Evolutionary conservation across 139 green algal species (phyloP).

Genomic region (Chloropicon primus): DNA sequence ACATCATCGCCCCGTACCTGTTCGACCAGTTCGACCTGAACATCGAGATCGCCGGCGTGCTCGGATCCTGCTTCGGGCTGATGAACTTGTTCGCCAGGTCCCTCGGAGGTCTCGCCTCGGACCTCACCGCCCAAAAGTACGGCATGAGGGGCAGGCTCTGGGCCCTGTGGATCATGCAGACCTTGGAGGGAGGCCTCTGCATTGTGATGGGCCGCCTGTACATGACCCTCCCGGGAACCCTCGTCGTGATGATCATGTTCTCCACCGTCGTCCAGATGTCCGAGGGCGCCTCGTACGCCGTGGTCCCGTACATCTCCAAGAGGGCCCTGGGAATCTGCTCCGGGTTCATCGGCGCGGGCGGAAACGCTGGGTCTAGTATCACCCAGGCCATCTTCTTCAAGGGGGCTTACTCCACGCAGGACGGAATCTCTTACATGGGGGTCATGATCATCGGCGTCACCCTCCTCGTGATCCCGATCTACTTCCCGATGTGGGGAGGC

Average conservation of each 20-base stretch:
- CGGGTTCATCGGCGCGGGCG: slow-evolving; percentile 78
- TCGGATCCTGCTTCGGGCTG: slow-evolving; percentile 65
- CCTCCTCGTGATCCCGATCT: slow-evolving; percentile 41
- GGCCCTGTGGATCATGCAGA: slow-evolving; percentile 52
- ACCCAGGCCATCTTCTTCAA: slow-evolving; percentile 84
- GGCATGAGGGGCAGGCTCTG: slow-evolving; percentile 66
- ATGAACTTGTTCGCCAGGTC: slow-evolving; percentile 84
- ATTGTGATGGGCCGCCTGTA: slow-evolving; percentile 53
- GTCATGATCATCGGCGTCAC: slow-evolving; percentile 63
- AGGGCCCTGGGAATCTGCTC: slow-evolving; percentile 67
- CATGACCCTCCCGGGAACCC: slow-evolving; percentile 45
- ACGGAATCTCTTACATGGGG: slow-evolving; percentile 76
- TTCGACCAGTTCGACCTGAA: slow-evolving; percentile 47
- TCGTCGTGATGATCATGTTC: slow-evolving; percentile 71
- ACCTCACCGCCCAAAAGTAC: slow-evolving; percentile 24
- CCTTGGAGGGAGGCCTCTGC: slow-evolving; percentile 56
- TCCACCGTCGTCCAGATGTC: slow-evolving; percentile 56
- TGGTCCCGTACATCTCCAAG: slow-evolving; percentile 77
- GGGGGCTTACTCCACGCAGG: slow-evolving; percentile 26
- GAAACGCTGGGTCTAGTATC: slow-evolving; percentile 70
- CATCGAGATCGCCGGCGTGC: slow-evolving; percentile 36
- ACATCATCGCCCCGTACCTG: slow-evolving; percentile 54
- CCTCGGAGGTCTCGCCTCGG: slow-evolving; percentile 54
- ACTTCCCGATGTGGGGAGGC: slow-evolving; percentile 88
- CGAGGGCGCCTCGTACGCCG: slow-evolving; percentile 51